Percentiles rank a stretch among this genome's conserved stretches.
Conservation (phyloP, 106 monocot genomes). For the Narthecium ossifragum region DNA sequence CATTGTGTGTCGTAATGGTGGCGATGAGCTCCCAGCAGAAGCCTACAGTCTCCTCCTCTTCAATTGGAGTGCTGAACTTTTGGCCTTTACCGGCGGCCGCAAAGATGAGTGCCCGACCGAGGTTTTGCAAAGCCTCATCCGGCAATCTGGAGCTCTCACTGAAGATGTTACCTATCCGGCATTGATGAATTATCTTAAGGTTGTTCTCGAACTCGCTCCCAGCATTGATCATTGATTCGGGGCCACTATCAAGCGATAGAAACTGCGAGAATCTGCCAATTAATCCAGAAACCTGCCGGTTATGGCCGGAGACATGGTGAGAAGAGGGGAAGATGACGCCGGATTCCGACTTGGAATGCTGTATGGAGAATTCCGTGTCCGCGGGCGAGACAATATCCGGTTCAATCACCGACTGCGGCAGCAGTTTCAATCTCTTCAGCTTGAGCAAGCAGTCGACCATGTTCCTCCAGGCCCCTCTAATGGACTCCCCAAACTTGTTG, state of each 20-base stretch:
- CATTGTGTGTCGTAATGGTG: constrained; percentile 33
- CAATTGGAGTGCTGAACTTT: constrained; percentile 79
- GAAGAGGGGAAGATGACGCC: constrained; percentile 46
- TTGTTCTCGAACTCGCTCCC: constrained; percentile 80
- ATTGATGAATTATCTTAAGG: constrained; percentile 81
- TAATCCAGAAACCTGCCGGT: constrained; percentile 24
- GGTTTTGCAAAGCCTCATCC: constrained; percentile 54
- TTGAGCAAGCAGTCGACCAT: constrained; percentile 77
- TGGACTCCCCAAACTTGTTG: constrained; percentile 67
- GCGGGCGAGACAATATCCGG: constrained; percentile 3
- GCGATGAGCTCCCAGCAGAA: constrained; percentile 88
- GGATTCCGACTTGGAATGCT: constrained; percentile 26
- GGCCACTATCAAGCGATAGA: constrained; percentile 45
- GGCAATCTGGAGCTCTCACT: constrained; percentile 48
- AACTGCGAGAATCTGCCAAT: constrained; percentile 62
- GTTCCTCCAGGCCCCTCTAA: constrained; percentile 80
- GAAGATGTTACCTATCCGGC: constrained; percentile 70
- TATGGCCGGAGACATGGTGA: constrained; percentile 17
- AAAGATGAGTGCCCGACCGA: constrained; percentile 65
- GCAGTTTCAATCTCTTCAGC: constrained; percentile 68
- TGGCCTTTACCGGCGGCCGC: constrained; percentile 82
- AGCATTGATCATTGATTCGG: constrained; percentile 51
- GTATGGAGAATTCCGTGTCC: not conserved
- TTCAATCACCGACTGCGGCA: constrained; percentile 52
- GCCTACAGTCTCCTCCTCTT: constrained; percentile 79